These are phyloP conservation scores for Monilinia polystroma DNA, from an alignment of 2,329 filamentous ascomycete genomes.

Conservation along the genomic window DNA sequence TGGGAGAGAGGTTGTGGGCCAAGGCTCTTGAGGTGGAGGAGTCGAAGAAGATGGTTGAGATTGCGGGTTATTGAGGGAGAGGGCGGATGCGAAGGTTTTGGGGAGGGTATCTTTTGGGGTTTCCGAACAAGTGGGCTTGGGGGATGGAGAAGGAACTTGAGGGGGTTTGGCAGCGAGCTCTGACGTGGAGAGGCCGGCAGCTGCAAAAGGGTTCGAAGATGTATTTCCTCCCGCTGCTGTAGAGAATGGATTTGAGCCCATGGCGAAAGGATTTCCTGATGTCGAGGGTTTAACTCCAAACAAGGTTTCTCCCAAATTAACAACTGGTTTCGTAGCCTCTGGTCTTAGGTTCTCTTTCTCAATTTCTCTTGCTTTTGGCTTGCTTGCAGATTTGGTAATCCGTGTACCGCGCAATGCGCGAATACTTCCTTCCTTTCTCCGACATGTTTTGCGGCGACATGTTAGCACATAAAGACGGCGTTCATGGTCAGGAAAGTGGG, in stretches of 20 bases:
- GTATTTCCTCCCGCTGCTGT: slow-evolving; percentile 52
- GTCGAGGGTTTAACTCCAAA: slow-evolving; percentile 61
- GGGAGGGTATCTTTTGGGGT: slow-evolving; percentile 44
- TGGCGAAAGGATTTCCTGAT: slow-evolving; percentile 57
- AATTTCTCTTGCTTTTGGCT: slow-evolving; percentile 5
- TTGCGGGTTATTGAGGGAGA: slow-evolving; percentile 64
- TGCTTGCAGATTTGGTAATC: slow-evolving; percentile 38
- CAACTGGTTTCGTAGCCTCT: slow-evolving; percentile 29
- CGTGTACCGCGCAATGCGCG: slow-evolving; percentile 70
- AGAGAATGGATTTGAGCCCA: slow-evolving; percentile 59
- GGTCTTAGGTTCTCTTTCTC: slow-evolving; percentile 37
- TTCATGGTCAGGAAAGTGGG: slow-evolving; percentile 82
- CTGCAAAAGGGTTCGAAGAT: slow-evolving; percentile 49
- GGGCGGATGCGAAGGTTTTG: slow-evolving; percentile 70
- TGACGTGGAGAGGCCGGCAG: slow-evolving; percentile 29
- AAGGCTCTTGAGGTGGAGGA: slow-evolving; percentile 60
- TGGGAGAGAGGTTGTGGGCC: slow-evolving; percentile 70
- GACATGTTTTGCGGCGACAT: slow-evolving; percentile 75
- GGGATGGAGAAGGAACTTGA: slow-evolving; percentile 35
- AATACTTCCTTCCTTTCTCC: slow-evolving; percentile 78
- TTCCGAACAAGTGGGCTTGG: slow-evolving; percentile 24
- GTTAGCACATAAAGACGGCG: slow-evolving; percentile 83
- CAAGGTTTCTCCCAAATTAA: slow-evolving; percentile 62
- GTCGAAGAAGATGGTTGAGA: slow-evolving; percentile 38
- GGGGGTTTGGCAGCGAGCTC: slow-evolving; percentile 45